A percentile compares a stretch with the other conserved stretches of the same genome.
These are phyloP conservation scores for Volvariella volvacea DNA, from an alignment of 1,284 basidiomycete species.

Conservation along the genomic window DNA sequence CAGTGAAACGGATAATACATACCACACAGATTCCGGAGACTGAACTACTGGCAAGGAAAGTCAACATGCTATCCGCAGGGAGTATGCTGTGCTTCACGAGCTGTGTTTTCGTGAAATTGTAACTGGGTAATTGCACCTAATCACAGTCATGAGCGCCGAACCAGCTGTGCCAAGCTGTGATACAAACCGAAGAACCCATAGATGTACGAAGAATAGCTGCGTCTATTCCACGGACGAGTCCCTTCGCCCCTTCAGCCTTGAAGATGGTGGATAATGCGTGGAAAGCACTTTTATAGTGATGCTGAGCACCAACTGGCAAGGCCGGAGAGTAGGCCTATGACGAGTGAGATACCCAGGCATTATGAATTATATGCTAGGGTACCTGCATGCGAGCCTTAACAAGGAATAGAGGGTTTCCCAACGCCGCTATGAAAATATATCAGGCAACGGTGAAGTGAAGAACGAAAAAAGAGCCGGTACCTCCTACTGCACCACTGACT, in stretches of 20 bases:
- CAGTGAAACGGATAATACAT: slow-evolving; percentile 16
- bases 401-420: slow-evolving; percentile 94
- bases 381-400: slow-evolving; percentile 98
- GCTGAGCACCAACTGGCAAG: slow-evolving; percentile 92
- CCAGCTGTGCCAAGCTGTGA: neutral
- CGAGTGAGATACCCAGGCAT: neutral
- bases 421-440: slow-evolving; percentile 46
- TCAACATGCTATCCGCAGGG: slow-evolving; percentile 73
- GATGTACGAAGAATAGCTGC: slow-evolving; percentile 91
- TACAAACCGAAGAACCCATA: slow-evolving; percentile 75
- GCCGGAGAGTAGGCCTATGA: slow-evolving; percentile 84
- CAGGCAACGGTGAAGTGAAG: slow-evolving; percentile 3
- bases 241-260: slow-evolving; percentile 69
- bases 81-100: slow-evolving; percentile 61
- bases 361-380: slow-evolving; percentile 13
- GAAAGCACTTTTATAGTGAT: slow-evolving; percentile 80
- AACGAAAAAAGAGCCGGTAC: slow-evolving; percentile 27
- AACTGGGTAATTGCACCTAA: slow-evolving; percentile 91
- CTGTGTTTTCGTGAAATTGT: slow-evolving; percentile 86
- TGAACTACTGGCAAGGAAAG: slow-evolving; percentile 83
- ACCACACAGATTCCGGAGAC: slow-evolving; percentile 92
- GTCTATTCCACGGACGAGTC: slow-evolving; percentile 86
- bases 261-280: slow-evolving; percentile 82
- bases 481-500: slow-evolving; percentile 84
- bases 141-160: neutral